Evolutionary conservation across 805 yeast genomes (phyloP), one percentile per base, ranked within the genome.

Genomic region (Sporopachydermia lactativora): DNA sequence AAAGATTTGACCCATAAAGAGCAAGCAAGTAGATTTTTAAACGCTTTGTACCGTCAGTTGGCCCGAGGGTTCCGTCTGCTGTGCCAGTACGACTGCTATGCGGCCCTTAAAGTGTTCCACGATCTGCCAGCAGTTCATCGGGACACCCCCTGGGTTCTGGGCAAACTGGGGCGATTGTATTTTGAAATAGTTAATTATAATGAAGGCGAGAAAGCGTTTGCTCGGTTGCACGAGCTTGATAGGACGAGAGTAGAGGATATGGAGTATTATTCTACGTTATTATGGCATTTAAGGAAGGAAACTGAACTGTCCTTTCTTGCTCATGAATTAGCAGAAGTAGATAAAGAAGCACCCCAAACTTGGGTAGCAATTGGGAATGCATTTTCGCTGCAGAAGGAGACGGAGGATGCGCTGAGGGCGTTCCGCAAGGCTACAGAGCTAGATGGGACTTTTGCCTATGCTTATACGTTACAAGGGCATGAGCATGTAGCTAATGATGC

Each of bases 291-390:
- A 39, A 89, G 81, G 42, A 78, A 77, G 51, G 86, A 81, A 38
- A 72, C 75, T 15, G 88, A 79, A 42, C 65, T 92, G 40, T 77
- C 92, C n/a, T 76, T 70, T 50, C 65, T 92, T 42, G 82, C 95
- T 3, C 83, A 82, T 53, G 96, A 86, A 48, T 63, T 89, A 35
- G 65, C 77, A 46, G 82, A 77, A 43, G 62, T 76, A 14, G 74
- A 80, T 48, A 64, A 74, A 6, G 58, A 67, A n/a, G 65, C 78
- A 8, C 81, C 95, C 4, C 80, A 85, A 47, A 77, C 96, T 0
- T 89, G 98, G 97, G 81, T 92, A 47, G 78, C 81, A 1, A 66
- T 86, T 44, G 98, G 98, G 1, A 92, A 89, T 56, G 69, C 89
- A 37, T 83, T 83, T 47, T 84, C 96, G 4, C 64, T 88, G 31